Conservation (phyloP, 2,329 filamentous ascomycete genomes). For the Aspergillus sp. region DNA sequence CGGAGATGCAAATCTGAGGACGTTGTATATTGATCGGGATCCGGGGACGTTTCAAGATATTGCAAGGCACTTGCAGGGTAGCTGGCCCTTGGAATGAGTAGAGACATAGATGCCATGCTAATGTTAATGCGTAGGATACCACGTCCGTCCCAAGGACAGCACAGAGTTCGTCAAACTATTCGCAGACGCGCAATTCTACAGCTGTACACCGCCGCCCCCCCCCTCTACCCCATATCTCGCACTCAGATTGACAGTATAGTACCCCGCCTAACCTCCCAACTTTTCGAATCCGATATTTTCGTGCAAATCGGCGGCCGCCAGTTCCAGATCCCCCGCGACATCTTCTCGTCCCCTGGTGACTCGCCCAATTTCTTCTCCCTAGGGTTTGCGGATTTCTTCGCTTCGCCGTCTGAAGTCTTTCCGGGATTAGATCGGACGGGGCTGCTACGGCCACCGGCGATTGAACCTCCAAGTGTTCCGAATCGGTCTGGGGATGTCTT, state of each 20-base stretch:
- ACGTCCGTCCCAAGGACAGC: slow-evolving; percentile 72
- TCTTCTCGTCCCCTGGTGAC: slow-evolving; percentile 80
- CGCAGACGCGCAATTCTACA: slow-evolving; percentile 93
- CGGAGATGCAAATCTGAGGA: slow-evolving; percentile 55
- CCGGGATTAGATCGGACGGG: slow-evolving; percentile 73
- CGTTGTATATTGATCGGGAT: slow-evolving; percentile 91
- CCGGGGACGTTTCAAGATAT: slow-evolving; percentile 85
- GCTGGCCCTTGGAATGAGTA: too few species aligned
- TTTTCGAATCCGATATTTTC: slow-evolving; percentile 87
- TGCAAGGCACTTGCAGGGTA: slow-evolving; percentile 74
- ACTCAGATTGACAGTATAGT: slow-evolving; percentile 44
- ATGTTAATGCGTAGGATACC: slow-evolving; percentile 48
- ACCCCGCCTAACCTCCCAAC: slow-evolving; percentile 79
- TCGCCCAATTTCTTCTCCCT: slow-evolving; percentile 94
- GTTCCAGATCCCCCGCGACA: slow-evolving; percentile 83
- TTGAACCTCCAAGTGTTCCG: slow-evolving; percentile 73
- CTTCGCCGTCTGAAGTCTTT: slow-evolving; percentile 70
- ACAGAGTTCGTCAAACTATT: slow-evolving; percentile 87
- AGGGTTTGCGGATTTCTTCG: slow-evolving; percentile 83
- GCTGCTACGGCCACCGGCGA: slow-evolving; percentile 78
- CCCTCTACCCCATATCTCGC: background rate
- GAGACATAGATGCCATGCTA: too few species aligned
- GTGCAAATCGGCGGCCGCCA: slow-evolving; percentile 80
- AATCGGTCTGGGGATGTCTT: slow-evolving; percentile 79
- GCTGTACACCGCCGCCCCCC: slow-evolving; percentile 56